phyloP scores from a whole-genome alignment of 805 yeast species.

The Candida sonorensis region DNA sequence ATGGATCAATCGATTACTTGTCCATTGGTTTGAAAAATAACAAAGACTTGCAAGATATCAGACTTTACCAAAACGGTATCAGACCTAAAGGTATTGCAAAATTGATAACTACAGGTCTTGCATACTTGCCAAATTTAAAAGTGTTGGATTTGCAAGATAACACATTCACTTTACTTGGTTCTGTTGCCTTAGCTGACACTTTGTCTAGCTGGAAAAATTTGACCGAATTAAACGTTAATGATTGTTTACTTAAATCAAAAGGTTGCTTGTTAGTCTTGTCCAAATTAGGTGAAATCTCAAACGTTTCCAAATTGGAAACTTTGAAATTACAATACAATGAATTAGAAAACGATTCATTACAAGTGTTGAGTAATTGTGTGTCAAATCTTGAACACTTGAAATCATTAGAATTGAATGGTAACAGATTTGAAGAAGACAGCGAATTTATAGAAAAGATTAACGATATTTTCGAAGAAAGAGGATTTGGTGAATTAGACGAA shows the following conservation, averaged over 20 bases:
- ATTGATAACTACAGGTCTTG: constrained; percentile 67
- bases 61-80: constrained; percentile 93
- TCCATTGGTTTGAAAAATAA: constrained; percentile 83
- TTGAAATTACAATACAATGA: constrained; percentile 87
- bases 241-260: constrained; percentile 72
- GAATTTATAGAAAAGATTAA: constrained; percentile 55
- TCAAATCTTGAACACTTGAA: constrained; percentile 51
- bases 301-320: constrained; percentile 37
- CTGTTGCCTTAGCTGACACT: constrained; percentile 54
- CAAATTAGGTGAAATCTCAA: constrained; percentile 32
- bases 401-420: constrained; percentile 83
- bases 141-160: constrained; percentile 89
- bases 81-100: constrained; percentile 86
- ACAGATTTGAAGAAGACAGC: constrained; percentile 84
- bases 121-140: constrained; percentile 50
- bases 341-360: constrained; percentile 60
- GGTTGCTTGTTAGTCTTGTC: constrained; percentile 60
- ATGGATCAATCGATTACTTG: constrained; percentile 83
- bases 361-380: constrained; percentile 49
- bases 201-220: constrained; percentile 60
- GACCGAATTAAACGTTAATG: constrained; percentile 78
- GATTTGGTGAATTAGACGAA: constrained; percentile 82
- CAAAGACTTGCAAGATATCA: constrained; percentile 49
- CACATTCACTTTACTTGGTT: constrained; percentile 73
- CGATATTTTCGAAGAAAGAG: constrained; percentile 61